Percentiles rank a stretch among this genome's conserved stretches.
Evolutionary conservation across 108 stramenopile genomes (phyloP).

Genomic region (Aurantiochytrium sp.): DNA sequence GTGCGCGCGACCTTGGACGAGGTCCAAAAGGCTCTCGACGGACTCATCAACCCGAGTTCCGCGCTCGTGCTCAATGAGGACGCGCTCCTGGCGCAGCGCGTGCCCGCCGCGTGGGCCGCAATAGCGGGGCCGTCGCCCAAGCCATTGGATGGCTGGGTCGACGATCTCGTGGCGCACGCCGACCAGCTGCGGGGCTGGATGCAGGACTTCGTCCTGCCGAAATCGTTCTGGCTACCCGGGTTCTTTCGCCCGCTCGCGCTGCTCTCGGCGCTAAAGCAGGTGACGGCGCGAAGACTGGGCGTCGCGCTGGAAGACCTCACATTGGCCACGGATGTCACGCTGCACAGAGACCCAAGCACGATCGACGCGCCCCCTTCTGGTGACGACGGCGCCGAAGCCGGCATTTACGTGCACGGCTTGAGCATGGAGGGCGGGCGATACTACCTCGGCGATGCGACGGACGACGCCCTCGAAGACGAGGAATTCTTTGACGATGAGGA

Average conservation of each 20-base stretch:
- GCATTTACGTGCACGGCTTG: constrained; percentile 67
- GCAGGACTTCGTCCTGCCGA: constrained; percentile 59
- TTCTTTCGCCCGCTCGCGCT: constrained; percentile 71
- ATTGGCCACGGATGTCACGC: constrained; percentile 68
- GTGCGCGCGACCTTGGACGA: constrained; percentile 64
- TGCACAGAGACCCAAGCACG: constrained; percentile 49
- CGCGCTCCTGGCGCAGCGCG: constrained; percentile 47
- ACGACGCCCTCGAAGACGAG: constrained; percentile 31
- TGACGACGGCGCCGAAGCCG: constrained; percentile 60
- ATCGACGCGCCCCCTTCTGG: constrained; percentile 21
- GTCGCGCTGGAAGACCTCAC: constrained; percentile 69
- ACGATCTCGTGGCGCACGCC: constrained; percentile 61
- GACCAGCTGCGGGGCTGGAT: constrained; percentile 63
- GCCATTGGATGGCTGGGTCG: constrained; percentile 60
- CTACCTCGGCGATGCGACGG: constrained; percentile 53
- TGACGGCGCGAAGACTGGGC: constrained; percentile 62
- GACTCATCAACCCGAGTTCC: constrained; percentile 70
- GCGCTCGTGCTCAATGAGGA: constrained; percentile 64
- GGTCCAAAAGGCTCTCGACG: constrained; percentile 74
- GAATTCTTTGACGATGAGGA: not conserved
- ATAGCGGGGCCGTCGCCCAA: constrained; percentile 69
- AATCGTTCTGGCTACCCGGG: constrained; percentile 71
- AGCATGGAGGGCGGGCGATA: constrained; percentile 73
- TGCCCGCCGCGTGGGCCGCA: constrained; percentile 65
- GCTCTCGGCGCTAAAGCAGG: constrained; percentile 72